Percentiles rank a stretch among this genome's conserved stretches.
Conservation (phyloP, 2,329 filamentous ascomycete genomes). For the Tolypocladium sp. region DNA sequence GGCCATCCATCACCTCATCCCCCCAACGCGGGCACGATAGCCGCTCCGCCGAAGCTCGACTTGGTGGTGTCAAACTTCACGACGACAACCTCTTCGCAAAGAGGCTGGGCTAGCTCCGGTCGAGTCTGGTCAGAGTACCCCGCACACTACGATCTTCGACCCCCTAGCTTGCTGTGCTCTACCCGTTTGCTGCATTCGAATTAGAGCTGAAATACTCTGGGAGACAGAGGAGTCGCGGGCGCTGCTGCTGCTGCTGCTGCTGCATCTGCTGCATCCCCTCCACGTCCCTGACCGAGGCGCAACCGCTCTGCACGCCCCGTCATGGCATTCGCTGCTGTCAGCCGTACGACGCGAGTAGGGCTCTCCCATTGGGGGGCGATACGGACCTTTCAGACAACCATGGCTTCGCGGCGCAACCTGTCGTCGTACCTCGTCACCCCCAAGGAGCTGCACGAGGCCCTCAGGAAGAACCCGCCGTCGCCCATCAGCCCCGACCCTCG, state of each 20-base stretch:
- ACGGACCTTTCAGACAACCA: slow-evolving; percentile 17
- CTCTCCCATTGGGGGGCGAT: slow-evolving; percentile 26
- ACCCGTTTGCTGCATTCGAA: background rate
- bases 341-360: slow-evolving; percentile 31
- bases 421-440: slow-evolving; percentile 83
- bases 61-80: background rate
- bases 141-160: background rate
- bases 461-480: slow-evolving; percentile 73
- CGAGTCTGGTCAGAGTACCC: background rate
- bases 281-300: background rate
- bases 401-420: slow-evolving; percentile 34
- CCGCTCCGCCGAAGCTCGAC: background rate
- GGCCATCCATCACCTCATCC: background rate
- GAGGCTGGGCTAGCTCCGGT: background rate
- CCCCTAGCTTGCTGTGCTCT: background rate
- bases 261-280: background rate
- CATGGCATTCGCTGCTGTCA: slow-evolving; percentile 35
- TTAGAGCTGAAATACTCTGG: background rate
- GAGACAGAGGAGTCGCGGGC: background rate
- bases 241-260: background rate
- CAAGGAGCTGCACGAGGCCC: slow-evolving; percentile 67
- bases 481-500: slow-evolving; percentile 73
- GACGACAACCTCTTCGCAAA: background rate
- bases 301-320: background rate
- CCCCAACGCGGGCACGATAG: background rate